Base-by-base conservation (phyloP, 345 rosid genomes). In the Salix exigua region DNA sequence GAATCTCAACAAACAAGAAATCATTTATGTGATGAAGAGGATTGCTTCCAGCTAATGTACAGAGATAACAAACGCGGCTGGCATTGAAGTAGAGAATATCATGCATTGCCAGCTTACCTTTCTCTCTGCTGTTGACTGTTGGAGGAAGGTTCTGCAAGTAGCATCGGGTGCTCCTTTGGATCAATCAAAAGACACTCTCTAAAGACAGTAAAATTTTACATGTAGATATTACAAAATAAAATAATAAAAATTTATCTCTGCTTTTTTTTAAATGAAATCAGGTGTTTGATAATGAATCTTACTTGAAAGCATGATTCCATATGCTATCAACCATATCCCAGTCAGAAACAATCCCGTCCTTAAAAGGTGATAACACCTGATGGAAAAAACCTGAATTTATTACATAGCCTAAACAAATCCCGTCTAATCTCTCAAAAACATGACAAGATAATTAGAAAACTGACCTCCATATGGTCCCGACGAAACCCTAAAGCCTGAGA, bases 291-390 rank as follows among this genome's bases (percentile, higher is more conserved):
- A 80, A 66, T 66, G 61, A 40, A 37, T 28, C 38, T 83, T 83
- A 92, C 98, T 86, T 87, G 75, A 94, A 89, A 82, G 99, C 96
- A 85, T 96, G 98, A 66, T 96, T 98, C 99, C 99, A 96, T 80
- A 96, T 90, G 75, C 78, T 89, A 80, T 96, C 99, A 72, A 94
- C 97, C 60, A 91, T 86, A 79, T 94, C 99, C 98, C 99, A 96
- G 66, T 94, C 98, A 42, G 85, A 93, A 72, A 96, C 97, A 42
- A 94, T 66, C 71, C 99, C 99, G 84, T 94, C 96, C 87, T 91
- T 94, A 9, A 94, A 81, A 40, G 98, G 97, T 69, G 97, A 90
- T 75, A 91, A 17, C 18, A 96, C 86, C 99, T 94, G 79, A 66
- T 71, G 33, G 79, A 78, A 74, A 61, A 75, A 75, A 65, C 2